Evolutionary conservation across 345 rosid genomes (phyloP), one percentile per base, ranked within the genome.

Genomic region (Noccaea caerulescens): DNA sequence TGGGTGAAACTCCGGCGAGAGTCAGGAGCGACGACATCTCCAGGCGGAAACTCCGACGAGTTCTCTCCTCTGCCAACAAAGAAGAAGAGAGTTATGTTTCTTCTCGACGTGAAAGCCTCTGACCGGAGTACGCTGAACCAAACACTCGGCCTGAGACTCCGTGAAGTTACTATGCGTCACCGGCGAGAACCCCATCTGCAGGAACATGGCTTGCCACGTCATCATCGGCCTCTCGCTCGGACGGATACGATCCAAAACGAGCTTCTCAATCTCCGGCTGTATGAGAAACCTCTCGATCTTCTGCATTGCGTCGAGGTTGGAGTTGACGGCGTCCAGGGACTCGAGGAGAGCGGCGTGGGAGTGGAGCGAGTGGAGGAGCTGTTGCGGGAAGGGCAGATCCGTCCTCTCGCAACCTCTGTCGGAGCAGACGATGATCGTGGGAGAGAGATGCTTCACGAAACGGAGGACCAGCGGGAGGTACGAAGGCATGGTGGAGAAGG

Each of bases 41-140:
- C 98, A 93, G 41, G 97, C 96, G 6, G 95, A 88, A 75, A 83
- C 96, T 7, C 88, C 84, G 25, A 90, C 80, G 69, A 93, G 90
- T 72, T 93, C 96, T 68, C 82, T 78, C 53, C 87, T 83, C 78
- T 87, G 95, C 98, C 98, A 93, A 73, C 84, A 90, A 8, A 93
- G 90, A 72, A 84, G 83, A 12, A 93, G 97, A 16, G 84, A 82
- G 67, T 86, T 79, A 66, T 90, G 96, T 49, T 81, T 84, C 88
- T 90, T 93, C 84, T 90, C 98, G 14, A 90, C 88, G 61, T 86
- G 93, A 75, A 93, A 93, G 10, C 98, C 98, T 80, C 84, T 79
- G 20, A 77, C 89, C 14, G 81, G 90, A 54, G 86, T 86, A 72
- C 98, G 76, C 72, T 90, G 88, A 47, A 93, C 81, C 75, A 93